Evolutionary conservation across 306 rosid species (phyloP).

Genomic region (Sphenostylis stenocarpa): DNA sequence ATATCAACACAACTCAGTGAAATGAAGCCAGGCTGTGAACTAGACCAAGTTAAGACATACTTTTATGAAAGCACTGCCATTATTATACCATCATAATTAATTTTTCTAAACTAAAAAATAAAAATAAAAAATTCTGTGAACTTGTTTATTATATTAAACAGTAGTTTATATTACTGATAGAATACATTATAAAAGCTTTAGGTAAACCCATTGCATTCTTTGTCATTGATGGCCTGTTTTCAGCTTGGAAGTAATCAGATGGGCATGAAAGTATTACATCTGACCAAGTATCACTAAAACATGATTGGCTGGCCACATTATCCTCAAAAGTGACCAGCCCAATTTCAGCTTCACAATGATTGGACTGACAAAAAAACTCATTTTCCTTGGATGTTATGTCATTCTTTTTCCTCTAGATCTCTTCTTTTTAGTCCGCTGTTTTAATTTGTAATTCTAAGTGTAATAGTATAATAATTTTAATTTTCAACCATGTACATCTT

Average conservation of each 20-base stretch:
- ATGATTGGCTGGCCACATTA: not conserved
- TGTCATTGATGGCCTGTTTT: not conserved
- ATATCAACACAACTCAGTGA: slow-evolving; percentile 8
- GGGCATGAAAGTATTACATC: not conserved
- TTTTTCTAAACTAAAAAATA: not conserved
- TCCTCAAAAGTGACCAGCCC: not conserved
- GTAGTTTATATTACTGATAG: slow-evolving; percentile 5
- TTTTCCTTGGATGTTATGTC: slow-evolving; percentile 7
- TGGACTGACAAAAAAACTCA: not conserved
- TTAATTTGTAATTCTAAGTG: not conserved
- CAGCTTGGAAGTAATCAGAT: slow-evolving; percentile 9
- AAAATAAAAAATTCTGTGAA: not conserved
- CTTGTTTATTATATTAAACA: slow-evolving; percentile 9
- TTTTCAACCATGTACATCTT: slow-evolving; percentile 2
- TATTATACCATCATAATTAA: slow-evolving; percentile 21
- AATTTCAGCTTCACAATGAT: not conserved
- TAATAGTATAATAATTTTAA: not conserved
- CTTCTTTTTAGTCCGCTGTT: slow-evolving; percentile 18
- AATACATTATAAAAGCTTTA: slow-evolving; percentile 9
- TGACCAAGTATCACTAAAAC: not conserved
- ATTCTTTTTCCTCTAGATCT: not conserved
- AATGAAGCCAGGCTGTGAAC: slow-evolving; percentile 22
- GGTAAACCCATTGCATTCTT: slow-evolving; percentile 8
- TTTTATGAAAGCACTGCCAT: not conserved
- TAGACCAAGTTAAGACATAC: not conserved